These are phyloP conservation scores for Nothophaeocryptopus gaeumannii DNA, from an alignment of 2,329 filamentous ascomycete species.

Conservation along the genomic window DNA sequence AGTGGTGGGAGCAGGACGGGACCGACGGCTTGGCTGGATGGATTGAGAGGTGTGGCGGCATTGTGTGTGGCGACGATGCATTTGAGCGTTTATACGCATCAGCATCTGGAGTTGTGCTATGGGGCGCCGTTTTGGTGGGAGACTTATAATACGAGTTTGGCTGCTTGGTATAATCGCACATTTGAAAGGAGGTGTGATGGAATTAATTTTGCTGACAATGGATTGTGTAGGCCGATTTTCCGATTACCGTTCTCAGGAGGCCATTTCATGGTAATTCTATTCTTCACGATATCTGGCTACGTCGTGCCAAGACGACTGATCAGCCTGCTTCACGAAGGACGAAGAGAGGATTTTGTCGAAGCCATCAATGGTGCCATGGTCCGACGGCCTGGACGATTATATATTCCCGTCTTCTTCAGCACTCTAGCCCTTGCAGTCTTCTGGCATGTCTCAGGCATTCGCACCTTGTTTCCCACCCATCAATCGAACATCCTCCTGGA, in stretches of 20 bases:
- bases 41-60: conserved; percentile 63
- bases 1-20: not conserved
- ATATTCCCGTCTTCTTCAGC: conserved; percentile 52
- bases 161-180: conserved; percentile 38
- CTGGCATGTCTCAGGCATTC: conserved; percentile 54
- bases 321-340: conserved; percentile 28
- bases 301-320: conserved; percentile 47
- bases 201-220: too few relatives aligned
- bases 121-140: conserved; percentile 27
- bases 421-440: conserved; percentile 53
- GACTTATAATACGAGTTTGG: conserved; percentile 43
- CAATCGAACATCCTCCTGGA: conserved; percentile 48
- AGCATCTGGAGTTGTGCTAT: conserved; percentile 42
- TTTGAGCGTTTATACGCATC: conserved; percentile 56
- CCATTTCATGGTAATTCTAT: conserved; percentile 55
- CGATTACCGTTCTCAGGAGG: conserved; percentile 60
- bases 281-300: conserved; percentile 55
- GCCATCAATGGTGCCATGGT: conserved; percentile 49
- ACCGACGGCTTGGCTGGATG: conserved; percentile 59
- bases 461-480: conserved; percentile 32
- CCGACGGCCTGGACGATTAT: conserved; percentile 49
- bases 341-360: conserved; percentile 40
- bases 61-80: conserved; percentile 64
- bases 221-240: conserved; percentile 46
- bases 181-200: too few relatives aligned